Base-by-base conservation (phyloP, 768 basidiomycete genomes). In the Hemileccinum rubropunctum region DNA sequence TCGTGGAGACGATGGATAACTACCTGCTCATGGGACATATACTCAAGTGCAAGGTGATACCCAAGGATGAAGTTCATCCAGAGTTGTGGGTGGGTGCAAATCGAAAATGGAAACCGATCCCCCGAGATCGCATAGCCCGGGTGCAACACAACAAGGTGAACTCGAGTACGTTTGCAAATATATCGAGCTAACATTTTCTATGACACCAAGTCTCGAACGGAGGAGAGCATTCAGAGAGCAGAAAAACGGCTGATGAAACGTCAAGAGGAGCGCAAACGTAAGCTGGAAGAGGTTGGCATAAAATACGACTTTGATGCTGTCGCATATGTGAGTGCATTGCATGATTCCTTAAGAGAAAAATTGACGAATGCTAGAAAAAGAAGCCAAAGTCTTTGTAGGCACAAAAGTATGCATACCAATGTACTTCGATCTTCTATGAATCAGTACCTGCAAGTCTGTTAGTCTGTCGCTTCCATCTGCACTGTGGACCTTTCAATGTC, bases 1-100 rank as follows among this genome's bases (percentile, higher is more conserved):
- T 97, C 8, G 87, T 90, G 2, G 97, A 98, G 63, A 98, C 95
- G 39, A 98, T 98, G 97, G 84, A 99, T 77, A 98, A 97, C 73
- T 99, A 98, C 69, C 80, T 99, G 34, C 77, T 99, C 56, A 81
- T 88, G 78, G 95, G 95, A 7, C 95, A 97, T 64, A 88, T 99
- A 55, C 77, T 99, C 48, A 82, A 81, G 38, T 98, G 95, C 75
- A 88, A 91, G 69, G 69, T 94, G 45, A 83, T 98, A 51, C 92
- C 97, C 35, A 84, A 84, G 58, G 91, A 95, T 21, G 70, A 95
- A 53, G 82, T 98, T 1, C 95, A 98, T 66, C 89, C 94, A 12
- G 83, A 95, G 63, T 71, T 98, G 1, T 99, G 97, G 97, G 75
- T 95, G 11, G 95, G 97, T n/a, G 91, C 95, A 17, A 97, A 98